Percentiles rank a stretch among this genome's conserved stretches.
Evolutionary conservation across 129 eudicot species (phyloP).

Genomic region (Apium graveolens): DNA sequence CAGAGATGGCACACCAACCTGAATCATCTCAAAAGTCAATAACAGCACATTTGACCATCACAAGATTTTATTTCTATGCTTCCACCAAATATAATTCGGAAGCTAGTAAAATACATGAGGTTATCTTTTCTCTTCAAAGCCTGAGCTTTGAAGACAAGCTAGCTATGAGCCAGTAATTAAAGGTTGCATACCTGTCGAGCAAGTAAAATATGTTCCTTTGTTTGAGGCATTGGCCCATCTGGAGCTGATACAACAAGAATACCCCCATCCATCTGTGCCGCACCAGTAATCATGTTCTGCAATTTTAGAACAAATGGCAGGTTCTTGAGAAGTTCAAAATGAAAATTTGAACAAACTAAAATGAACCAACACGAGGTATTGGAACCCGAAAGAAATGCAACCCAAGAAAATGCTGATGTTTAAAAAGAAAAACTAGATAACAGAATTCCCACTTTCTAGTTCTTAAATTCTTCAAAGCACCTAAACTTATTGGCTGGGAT

Average conservation of each 20-base stretch:
- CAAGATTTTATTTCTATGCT: not conserved
- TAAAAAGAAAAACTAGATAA: not conserved
- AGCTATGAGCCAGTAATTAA: not conserved
- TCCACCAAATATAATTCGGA: not conserved
- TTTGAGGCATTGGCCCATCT: constrained; percentile 28
- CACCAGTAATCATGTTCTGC: constrained; percentile 29
- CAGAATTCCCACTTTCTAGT: not conserved
- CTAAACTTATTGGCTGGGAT: not conserved
- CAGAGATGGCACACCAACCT: constrained; percentile 22
- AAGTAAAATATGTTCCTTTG: constrained; percentile 23
- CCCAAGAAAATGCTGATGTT: not conserved
- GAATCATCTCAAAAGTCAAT: not conserved
- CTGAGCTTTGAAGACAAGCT: not conserved
- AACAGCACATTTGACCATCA: not conserved
- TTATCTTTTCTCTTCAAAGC: not conserved
- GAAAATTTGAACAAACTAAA: not conserved
- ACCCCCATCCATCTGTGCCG: constrained; percentile 28
- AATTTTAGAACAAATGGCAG: constrained; percentile 2
- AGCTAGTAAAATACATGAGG: not conserved
- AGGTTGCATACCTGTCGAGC: constrained; percentile 15
- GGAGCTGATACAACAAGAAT: constrained; percentile 26
- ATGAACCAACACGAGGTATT: not conserved
- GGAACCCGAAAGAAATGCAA: not conserved
- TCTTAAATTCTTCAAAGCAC: not conserved
- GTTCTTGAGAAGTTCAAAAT: not conserved